Evolutionary conservation across 352 stramenopile genomes (phyloP).

Genomic region (Phytophthora europaea): DNA sequence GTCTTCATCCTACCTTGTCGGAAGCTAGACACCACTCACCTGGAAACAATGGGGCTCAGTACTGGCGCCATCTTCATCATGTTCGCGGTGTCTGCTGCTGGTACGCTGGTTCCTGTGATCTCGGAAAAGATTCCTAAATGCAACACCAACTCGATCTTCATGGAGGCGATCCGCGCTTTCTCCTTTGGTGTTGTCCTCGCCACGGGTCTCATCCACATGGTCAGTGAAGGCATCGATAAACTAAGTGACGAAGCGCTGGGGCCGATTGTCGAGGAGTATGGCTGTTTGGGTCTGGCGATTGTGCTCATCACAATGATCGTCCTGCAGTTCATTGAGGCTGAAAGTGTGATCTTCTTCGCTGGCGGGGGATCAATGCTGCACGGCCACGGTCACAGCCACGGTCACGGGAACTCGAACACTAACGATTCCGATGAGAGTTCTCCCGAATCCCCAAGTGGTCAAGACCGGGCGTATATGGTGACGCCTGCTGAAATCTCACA

Average conservation of each 20-base stretch:
- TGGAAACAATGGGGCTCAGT: slow-evolving; percentile 47
- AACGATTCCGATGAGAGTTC: background rate
- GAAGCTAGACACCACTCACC: background rate
- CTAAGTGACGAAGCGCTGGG: slow-evolving; percentile 60
- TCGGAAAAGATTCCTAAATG: slow-evolving; percentile 30
- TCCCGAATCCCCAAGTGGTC: background rate
- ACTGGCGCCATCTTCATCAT: slow-evolving; percentile 54
- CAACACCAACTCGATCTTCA: slow-evolving; percentile 28
- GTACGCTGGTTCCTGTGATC: slow-evolving; percentile 48
- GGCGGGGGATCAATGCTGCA: slow-evolving; percentile 20
- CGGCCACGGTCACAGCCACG: slow-evolving; percentile 37
- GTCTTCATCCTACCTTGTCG: background rate
- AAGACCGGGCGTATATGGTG: background rate
- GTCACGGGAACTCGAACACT: background rate
- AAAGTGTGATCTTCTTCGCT: slow-evolving; percentile 58
- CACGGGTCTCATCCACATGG: slow-evolving; percentile 72
- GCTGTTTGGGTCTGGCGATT: slow-evolving; percentile 48
- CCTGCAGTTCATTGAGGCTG: slow-evolving; percentile 63
- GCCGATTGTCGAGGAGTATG: slow-evolving; percentile 53
- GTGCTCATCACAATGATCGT: slow-evolving; percentile 58
- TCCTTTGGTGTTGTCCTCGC: slow-evolving; percentile 65
- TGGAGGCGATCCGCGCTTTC: slow-evolving; percentile 55
- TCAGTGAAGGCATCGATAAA: slow-evolving; percentile 59
- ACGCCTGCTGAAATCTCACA: background rate
- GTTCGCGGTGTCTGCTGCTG: slow-evolving; percentile 44